Conservation (phyloP, 495 filamentous ascomycete species). For the Hyaloscypha bicolor region DNA sequence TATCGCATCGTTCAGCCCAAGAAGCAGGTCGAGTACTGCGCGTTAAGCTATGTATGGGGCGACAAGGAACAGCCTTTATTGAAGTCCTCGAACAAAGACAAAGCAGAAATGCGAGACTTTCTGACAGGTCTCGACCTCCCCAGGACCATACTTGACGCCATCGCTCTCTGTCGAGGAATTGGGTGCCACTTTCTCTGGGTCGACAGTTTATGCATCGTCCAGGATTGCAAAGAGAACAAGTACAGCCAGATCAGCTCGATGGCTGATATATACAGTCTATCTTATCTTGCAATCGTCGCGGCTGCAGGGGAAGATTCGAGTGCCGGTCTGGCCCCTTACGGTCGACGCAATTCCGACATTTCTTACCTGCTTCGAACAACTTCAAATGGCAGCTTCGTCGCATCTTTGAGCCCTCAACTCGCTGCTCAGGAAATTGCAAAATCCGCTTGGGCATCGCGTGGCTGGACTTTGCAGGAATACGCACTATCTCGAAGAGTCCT, state of each 20-base stretch:
- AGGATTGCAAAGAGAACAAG: constrained; percentile 28
- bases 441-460: not conserved
- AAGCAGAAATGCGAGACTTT: constrained; percentile 5
- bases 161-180: constrained; percentile 21
- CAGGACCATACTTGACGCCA: constrained; percentile 31
- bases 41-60: constrained; percentile 9
- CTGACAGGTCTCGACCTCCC: constrained; percentile 20
- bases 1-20: constrained; percentile 27
- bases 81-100: constrained; percentile 15
- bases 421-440: constrained; percentile 1
- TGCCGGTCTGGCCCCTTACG: constrained; percentile 7
- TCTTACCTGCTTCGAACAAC: not conserved
- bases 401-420: constrained; percentile 8
- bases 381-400: not conserved
- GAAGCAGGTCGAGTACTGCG: constrained; percentile 9
- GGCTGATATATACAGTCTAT: constrained; percentile 1
- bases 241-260: constrained; percentile 3
- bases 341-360: not conserved
- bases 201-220: constrained; percentile 37
- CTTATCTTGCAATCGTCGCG: constrained; percentile 1
- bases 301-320: constrained; percentile 6
- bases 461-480: constrained; percentile 3
- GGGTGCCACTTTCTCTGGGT: constrained; percentile 36
- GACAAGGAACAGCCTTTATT: not conserved
- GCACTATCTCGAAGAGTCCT: not conserved